phyloP scores from a whole-genome alignment of 2,329 filamentous ascomycete species.

The Cucurbitaria berberidis region DNA sequence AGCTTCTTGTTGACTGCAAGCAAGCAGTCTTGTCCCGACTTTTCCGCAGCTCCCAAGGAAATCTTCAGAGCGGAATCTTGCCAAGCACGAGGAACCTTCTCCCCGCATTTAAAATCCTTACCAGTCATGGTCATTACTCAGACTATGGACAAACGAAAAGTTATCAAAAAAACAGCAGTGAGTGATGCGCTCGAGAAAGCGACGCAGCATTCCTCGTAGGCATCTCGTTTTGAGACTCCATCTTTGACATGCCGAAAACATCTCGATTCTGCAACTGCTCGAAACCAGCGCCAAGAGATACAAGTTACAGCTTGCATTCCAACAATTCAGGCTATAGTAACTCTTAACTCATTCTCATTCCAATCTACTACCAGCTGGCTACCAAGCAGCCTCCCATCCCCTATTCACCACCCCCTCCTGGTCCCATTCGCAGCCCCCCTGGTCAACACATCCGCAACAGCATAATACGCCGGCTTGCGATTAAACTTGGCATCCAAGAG shows the following conservation, averaged over 20 bases:
- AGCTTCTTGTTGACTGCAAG: not conserved
- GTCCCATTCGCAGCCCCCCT: slow-evolving; percentile 6
- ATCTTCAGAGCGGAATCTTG: not conserved
- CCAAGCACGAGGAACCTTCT: not conserved
- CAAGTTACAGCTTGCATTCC: not conserved
- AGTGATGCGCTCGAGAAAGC: no score
- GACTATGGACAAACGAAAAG: no score
- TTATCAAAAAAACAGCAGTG: no score
- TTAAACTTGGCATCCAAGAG: slow-evolving; percentile 36
- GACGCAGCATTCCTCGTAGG: no score
- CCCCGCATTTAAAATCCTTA: not conserved
- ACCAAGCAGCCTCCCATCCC: no score
- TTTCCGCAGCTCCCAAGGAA: not conserved
- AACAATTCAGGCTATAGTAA: not conserved
- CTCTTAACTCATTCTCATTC: not conserved
- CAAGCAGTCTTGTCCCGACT: not conserved
- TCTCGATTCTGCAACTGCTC: no score
- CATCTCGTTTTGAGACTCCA: not conserved
- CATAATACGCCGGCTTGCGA: slow-evolving; percentile 47
- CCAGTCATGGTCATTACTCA: no score
- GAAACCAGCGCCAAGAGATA: not conserved
- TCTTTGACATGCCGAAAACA: not conserved
- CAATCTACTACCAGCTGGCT: no score
- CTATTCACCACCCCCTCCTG: not conserved
- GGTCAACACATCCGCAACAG: slow-evolving; percentile 35